These are phyloP conservation scores for Rutstroemia sp. DNA, from an alignment of 2,329 filamentous ascomycete species.

Conservation along the genomic window DNA sequence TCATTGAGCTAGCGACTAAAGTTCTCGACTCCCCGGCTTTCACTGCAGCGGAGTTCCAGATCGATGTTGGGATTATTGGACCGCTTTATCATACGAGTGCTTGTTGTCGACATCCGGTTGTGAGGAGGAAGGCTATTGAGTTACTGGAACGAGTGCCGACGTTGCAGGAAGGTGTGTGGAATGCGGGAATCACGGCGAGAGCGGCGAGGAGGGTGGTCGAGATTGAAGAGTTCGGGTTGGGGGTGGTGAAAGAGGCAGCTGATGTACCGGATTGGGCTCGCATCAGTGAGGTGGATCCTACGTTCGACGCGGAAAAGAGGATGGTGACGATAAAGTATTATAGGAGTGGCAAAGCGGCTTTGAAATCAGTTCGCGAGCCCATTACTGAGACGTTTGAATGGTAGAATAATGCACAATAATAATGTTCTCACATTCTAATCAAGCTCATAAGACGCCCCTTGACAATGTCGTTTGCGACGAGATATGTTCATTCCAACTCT, in stretches of 20 bases:
- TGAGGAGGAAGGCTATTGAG: slow-evolving; percentile 53
- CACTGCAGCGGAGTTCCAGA: neutral
- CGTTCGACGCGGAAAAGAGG: neutral
- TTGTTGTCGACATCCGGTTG: slow-evolving; percentile 47
- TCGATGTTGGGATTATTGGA: slow-evolving; percentile 44
- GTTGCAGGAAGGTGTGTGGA: slow-evolving; percentile 61
- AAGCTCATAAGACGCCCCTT: too few relatives aligned
- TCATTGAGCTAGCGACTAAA: slow-evolving; percentile 43
- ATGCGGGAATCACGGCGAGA: slow-evolving; percentile 26
- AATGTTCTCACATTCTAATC: neutral
- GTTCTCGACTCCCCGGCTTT: slow-evolving; percentile 2
- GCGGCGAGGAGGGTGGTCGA: slow-evolving; percentile 8
- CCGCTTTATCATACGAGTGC: slow-evolving; percentile 52
- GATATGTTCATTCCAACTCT: neutral
- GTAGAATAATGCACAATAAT: neutral
- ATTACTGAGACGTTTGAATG: neutral
- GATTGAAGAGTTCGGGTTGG: slow-evolving; percentile 8
- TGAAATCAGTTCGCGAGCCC: neutral
- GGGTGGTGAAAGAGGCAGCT: slow-evolving; percentile 4
- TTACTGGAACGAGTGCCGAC: slow-evolving; percentile 46
- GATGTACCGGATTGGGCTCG: slow-evolving; percentile 15
- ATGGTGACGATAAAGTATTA: neutral
- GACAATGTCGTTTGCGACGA: neutral
- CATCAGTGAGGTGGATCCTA: slow-evolving; percentile 1
- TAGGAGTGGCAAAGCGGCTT: neutral